phyloP scores from a whole-genome alignment of 768 basidiomycete species.

The Psilocybe sp. region DNA sequence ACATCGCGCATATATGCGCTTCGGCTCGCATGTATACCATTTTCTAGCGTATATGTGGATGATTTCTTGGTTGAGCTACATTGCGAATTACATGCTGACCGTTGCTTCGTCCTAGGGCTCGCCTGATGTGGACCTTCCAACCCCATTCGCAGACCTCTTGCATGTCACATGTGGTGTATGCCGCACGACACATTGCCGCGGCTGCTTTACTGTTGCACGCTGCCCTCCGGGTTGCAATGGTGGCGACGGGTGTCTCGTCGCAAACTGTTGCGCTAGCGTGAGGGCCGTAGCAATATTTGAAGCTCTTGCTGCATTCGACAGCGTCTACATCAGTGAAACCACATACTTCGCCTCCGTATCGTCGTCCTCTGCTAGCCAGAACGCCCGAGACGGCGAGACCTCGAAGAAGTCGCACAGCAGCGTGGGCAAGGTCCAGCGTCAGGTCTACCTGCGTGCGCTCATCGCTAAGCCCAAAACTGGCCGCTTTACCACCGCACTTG shows the following conservation, averaged over 20 bases:
- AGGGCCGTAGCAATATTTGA: conserved; percentile 31
- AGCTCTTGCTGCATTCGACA: conserved; percentile 29
- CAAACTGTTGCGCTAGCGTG: conserved; percentile 27
- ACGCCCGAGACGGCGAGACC: not conserved
- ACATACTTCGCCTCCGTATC: conserved; percentile 7
- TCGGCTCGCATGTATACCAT: not conserved
- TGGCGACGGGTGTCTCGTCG: conserved; percentile 24
- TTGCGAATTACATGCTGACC: too few relatives aligned
- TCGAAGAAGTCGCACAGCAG: conserved; percentile 6
- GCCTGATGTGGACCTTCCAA: not conserved
- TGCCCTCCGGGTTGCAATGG: conserved; percentile 22
- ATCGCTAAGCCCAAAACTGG: conserved; percentile 20
- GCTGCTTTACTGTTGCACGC: conserved; percentile 24
- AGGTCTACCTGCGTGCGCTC: conserved; percentile 20
- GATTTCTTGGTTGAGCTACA: too few relatives aligned
- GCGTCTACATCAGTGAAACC: conserved; percentile 22
- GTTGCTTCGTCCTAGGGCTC: not conserved
- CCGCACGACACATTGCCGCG: conserved; percentile 28
- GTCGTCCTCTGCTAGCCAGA: too few relatives aligned
- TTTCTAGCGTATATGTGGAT: not conserved
- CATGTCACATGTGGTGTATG: conserved; percentile 28
- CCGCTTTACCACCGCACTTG: conserved; percentile 23
- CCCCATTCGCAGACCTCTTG: conserved; percentile 15
- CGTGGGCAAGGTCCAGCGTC: conserved; percentile 12
- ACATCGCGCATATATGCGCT: too few relatives aligned